These are phyloP conservation scores for Parachaetomium inaequale DNA, from an alignment of 495 filamentous ascomycete species.

Conservation along the genomic window DNA sequence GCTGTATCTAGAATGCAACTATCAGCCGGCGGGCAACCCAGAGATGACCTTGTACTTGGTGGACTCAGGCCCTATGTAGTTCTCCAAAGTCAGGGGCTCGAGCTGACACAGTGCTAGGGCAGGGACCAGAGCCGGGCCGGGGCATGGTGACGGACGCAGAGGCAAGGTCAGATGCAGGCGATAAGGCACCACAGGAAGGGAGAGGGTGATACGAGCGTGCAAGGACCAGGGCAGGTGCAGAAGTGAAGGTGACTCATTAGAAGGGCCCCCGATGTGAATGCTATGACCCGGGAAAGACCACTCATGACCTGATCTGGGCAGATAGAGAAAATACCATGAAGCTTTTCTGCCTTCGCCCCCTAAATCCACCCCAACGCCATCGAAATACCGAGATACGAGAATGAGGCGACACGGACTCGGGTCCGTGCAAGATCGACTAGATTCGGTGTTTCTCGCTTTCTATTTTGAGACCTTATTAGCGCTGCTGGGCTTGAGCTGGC, in stretches of 20 bases:
- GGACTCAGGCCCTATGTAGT: background rate
- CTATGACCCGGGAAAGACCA: conserved; percentile 20
- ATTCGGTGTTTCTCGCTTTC: conserved; percentile 79
- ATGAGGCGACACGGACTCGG: background rate
- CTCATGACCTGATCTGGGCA: conserved; percentile 14
- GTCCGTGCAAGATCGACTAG: conserved; percentile 11
- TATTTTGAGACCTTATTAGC: conserved; percentile 38
- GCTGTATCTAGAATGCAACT: background rate
- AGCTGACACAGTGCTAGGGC: background rate
- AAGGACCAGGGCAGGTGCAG: conserved; percentile 9
- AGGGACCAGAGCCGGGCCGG: too few relatives aligned
- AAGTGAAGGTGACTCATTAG: conserved; percentile 21
- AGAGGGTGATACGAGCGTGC: background rate
- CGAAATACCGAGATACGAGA: conserved; percentile 14
- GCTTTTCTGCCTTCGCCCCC: conserved; percentile 20
- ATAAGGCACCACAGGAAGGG: conserved; percentile 6
- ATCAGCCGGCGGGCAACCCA: background rate
- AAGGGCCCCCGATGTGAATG: conserved; percentile 14
- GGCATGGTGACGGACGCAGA: background rate
- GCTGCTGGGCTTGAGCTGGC: conserved; percentile 13
- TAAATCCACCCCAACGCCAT: conserved; percentile 23
- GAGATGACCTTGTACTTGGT: background rate
- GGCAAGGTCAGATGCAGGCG: background rate
- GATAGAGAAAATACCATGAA: conserved; percentile 19
- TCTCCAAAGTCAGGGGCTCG: background rate